phyloP scores from a whole-genome alignment of 345 rosid genomes.

The Populus alba region DNA sequence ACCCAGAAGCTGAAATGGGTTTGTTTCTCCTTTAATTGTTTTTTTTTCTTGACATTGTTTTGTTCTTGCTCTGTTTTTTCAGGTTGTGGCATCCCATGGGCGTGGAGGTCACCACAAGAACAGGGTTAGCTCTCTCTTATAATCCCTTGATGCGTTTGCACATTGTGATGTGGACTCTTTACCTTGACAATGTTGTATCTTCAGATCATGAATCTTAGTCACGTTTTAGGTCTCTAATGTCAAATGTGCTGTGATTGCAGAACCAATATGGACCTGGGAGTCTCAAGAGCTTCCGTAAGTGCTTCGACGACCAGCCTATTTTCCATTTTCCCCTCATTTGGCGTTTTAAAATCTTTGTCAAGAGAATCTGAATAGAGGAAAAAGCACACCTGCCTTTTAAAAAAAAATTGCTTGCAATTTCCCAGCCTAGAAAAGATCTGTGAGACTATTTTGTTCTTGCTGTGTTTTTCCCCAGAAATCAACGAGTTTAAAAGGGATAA shows the following conservation, averaged over 20 bases:
- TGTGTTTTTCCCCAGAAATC: too few species aligned
- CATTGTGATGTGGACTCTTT: background rate
- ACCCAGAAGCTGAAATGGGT: background rate
- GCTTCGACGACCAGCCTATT: background rate
- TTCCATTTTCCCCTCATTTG: background rate
- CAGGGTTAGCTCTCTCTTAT: background rate
- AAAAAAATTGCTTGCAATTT: too few species aligned
- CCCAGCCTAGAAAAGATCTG: too few species aligned
- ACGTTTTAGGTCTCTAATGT: background rate
- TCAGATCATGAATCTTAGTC: background rate
- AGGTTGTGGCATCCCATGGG: slow-evolving; percentile 48
- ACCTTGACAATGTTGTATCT: background rate
- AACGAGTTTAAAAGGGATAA: too few species aligned
- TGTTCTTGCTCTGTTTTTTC: background rate
- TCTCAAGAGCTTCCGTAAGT: slow-evolving; percentile 48
- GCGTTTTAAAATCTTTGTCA: too few species aligned
- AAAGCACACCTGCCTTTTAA: too few species aligned
- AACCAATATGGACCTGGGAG: slow-evolving; percentile 45
- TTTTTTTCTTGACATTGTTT: background rate
- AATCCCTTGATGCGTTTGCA: too few species aligned
- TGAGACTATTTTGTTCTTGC: too few species aligned
- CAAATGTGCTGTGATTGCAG: slow-evolving; percentile 17
- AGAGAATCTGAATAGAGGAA: too few species aligned
- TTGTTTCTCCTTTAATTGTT: background rate
- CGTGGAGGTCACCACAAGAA: slow-evolving; percentile 44